These are phyloP conservation scores for Gossypioides kirkii DNA, from an alignment of 345 rosid genomes.

Conservation along the genomic window DNA sequence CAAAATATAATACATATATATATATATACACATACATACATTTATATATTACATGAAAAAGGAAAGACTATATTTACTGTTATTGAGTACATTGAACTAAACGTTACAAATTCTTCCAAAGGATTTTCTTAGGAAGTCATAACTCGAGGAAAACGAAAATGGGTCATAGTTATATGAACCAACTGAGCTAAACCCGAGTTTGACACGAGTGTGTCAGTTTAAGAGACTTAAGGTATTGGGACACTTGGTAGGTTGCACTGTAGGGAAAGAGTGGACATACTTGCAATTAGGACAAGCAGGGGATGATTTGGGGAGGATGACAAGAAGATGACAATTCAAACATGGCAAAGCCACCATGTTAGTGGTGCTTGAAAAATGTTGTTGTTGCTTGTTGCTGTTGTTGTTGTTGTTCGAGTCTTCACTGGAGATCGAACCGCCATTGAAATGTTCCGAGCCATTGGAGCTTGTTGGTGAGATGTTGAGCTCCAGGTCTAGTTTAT, in stretches of 20 bases:
- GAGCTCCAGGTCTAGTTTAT: slow-evolving; percentile 41
- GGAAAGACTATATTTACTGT: background rate
- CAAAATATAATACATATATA: background rate
- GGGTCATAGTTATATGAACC: background rate
- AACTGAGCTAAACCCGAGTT: background rate
- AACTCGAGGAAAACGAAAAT: too few relatives aligned
- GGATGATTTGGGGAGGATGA: slow-evolving; percentile 40
- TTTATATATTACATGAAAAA: background rate
- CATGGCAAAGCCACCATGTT: slow-evolving; percentile 52
- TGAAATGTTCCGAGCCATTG: background rate
- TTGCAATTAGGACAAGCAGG: slow-evolving; percentile 58
- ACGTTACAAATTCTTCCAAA: background rate
- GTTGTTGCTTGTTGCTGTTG: background rate
- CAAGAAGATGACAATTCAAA: slow-evolving; percentile 47
- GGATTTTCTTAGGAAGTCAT: too few relatives aligned
- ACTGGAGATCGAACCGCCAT: background rate
- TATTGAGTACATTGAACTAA: background rate
- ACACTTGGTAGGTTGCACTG: slow-evolving; percentile 18
- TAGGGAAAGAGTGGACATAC: slow-evolving; percentile 39
- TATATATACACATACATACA: background rate
- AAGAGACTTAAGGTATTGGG: slow-evolving; percentile 35
- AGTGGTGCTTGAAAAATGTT: slow-evolving; percentile 8
- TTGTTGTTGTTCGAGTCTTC: slow-evolving; percentile 4
- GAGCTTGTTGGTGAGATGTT: slow-evolving; percentile 28
- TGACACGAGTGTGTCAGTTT: slow-evolving; percentile 16